phyloP scores from a whole-genome alignment of 257 asterid species.

The Plectranthus barbatus region DNA sequence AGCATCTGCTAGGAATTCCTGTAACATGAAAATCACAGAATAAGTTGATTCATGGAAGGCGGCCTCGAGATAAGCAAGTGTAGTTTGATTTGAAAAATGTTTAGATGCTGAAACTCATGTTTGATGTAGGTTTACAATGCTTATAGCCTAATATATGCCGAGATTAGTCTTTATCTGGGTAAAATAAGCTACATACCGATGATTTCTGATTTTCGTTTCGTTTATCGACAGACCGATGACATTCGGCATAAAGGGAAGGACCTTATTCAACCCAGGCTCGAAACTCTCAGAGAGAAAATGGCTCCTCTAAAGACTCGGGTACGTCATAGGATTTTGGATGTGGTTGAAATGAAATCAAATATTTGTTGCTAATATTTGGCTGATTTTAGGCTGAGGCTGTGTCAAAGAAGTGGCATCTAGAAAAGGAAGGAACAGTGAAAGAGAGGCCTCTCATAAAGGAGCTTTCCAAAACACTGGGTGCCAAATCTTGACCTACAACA shows the following conservation, averaged over 20 bases:
- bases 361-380: not conserved
- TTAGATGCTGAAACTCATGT: not conserved
- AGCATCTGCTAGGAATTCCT: too few species aligned
- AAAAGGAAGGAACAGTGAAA: constrained; percentile 35
- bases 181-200: not conserved
- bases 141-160: not conserved
- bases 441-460: constrained; percentile 62
- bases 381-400: constrained; percentile 42
- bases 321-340: constrained; percentile 2
- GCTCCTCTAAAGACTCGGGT: constrained; percentile 72
- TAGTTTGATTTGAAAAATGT: not conserved
- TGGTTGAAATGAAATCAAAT: too few species aligned
- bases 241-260: constrained; percentile 60
- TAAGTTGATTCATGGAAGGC: too few species aligned
- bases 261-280: constrained; percentile 50
- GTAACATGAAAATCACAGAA: too few species aligned
- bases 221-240: constrained; percentile 48
- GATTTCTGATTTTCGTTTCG: not conserved
- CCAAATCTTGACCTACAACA: constrained; percentile 23
- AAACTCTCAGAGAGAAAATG: constrained; percentile 38
- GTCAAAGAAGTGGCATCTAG: constrained; percentile 60
- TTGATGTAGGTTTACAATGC: not conserved
- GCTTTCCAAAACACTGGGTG: constrained; percentile 58
- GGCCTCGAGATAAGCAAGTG: too few species aligned
- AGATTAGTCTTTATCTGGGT: not conserved